Percentiles rank a stretch among this genome's conserved stretches.
Evolutionary conservation across 2,329 filamentous ascomycete genomes (phyloP).

Genomic region (Stachybotrys chartarum): DNA sequence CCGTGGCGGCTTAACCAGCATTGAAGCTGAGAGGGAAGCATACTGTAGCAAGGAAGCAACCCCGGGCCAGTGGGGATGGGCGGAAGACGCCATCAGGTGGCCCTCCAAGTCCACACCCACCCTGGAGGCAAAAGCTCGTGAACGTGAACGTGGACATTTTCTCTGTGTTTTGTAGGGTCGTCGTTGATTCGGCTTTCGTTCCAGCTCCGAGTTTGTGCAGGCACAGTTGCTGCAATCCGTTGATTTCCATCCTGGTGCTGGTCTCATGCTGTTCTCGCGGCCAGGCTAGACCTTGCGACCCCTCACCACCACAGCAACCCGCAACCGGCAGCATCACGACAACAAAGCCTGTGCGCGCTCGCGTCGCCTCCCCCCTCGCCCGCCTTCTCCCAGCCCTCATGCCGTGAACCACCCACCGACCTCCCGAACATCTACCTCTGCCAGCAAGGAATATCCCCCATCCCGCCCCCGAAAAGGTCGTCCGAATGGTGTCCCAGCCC

Average conservation of each 20-base stretch:
- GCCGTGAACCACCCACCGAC: not conserved
- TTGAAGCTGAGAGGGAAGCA: not conserved
- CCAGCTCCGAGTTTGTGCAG: not conserved
- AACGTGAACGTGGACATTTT: not conserved
- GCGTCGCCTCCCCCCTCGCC: not conserved
- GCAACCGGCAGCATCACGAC: not conserved
- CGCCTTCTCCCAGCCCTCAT: not conserved
- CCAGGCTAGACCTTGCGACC: not conserved
- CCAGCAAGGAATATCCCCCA: not conserved
- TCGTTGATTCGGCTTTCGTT: not conserved
- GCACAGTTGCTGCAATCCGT: too few species aligned
- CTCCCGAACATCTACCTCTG: not conserved
- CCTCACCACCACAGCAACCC: not conserved
- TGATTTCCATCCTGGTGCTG: too few species aligned
- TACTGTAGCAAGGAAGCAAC: not conserved
- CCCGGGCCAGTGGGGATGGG: not conserved
- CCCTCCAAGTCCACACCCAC: not conserved
- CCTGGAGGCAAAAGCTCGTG: not conserved
- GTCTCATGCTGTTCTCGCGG: too few species aligned
- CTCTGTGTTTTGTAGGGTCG: not conserved
- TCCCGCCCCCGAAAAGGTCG: not conserved
- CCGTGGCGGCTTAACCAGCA: not conserved
- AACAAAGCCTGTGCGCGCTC: too few species aligned
- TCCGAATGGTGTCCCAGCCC: conserved; percentile 57
- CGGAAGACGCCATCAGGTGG: not conserved